Percentiles rank a stretch among this genome's conserved stretches.
phyloP scores from a whole-genome alignment of 306 rosid species.

The Begonia peltatifolia region DNA sequence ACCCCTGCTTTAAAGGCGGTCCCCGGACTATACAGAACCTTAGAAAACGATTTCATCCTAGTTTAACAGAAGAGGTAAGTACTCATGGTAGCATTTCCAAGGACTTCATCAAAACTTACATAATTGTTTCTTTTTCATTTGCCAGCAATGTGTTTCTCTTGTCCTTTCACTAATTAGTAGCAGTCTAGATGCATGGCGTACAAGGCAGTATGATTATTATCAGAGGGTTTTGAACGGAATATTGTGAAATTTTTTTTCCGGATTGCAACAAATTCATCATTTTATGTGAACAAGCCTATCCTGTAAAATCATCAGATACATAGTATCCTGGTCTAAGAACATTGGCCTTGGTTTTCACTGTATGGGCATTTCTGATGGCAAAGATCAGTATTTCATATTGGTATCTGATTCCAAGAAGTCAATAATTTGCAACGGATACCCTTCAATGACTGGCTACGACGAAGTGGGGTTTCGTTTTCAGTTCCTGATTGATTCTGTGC shows the following conservation, averaged over 20 bases:
- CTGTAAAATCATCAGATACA: too few species aligned
- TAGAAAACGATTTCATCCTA: constrained; percentile 85
- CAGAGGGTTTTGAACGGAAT: constrained; percentile 96
- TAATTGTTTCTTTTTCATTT: constrained; percentile 5
- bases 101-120: neutral
- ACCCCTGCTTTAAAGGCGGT: constrained; percentile 98
- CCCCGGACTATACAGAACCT: constrained; percentile 88
- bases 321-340: too few species aligned
- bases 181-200: constrained; percentile 99
- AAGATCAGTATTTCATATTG: too few species aligned
- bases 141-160: constrained; percentile 96
- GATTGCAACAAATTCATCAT: too few species aligned
- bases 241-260: constrained; percentile 37
- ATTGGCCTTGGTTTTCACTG: too few species aligned
- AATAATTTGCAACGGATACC: too few species aligned
- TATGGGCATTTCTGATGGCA: too few species aligned
- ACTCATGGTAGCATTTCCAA: neutral
- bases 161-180: constrained; percentile 95
- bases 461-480: too few species aligned
- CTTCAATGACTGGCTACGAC: too few species aligned
- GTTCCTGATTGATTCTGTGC: too few species aligned
- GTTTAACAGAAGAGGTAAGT: constrained; percentile 89
- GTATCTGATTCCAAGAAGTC: too few species aligned
- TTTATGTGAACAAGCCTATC: too few species aligned
- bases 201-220: constrained; percentile 96